A percentile compares a stretch with the other conserved stretches of the same genome.
These are phyloP conservation scores for Melampsora medusae DNA, from an alignment of 1,284 basidiomycete genomes.

Conservation along the genomic window DNA sequence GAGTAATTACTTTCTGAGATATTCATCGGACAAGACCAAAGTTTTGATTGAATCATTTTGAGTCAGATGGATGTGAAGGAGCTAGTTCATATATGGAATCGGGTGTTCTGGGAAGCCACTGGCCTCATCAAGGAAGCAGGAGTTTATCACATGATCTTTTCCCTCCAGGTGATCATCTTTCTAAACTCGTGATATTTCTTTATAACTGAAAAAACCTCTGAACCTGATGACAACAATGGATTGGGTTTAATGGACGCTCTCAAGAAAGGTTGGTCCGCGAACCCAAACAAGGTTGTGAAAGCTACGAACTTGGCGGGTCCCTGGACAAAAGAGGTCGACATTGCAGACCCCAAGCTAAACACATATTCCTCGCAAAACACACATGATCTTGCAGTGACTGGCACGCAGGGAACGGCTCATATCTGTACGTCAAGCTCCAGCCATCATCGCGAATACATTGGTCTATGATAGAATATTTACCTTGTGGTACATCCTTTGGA, in stretches of 20 bases:
- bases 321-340: constrained; percentile 64
- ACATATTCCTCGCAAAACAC: too few relatives aligned
- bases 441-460: too few relatives aligned
- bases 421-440: constrained; percentile 44
- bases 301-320: constrained; percentile 63
- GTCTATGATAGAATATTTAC: too few relatives aligned
- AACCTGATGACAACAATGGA: too few relatives aligned
- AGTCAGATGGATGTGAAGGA: neutral
- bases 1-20: constrained; percentile 56
- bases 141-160: neutral
- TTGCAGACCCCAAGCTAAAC: constrained; percentile 60
- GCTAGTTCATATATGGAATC: constrained; percentile 45
- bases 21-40: neutral
- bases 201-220: too few relatives aligned
- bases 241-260: too few relatives aligned
- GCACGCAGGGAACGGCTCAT: neutral
- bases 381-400: constrained; percentile 53
- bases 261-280: constrained; percentile 65
- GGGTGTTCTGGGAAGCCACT: constrained; percentile 63
- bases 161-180: constrained; percentile 47
- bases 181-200: too few relatives aligned
- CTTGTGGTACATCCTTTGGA: too few relatives aligned
- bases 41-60: neutral
- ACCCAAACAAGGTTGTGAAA: constrained; percentile 65
- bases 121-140: constrained; percentile 65